Base-by-base conservation (phyloP, 768 basidiomycete species). In the Steccherinum ochraceum region DNA sequence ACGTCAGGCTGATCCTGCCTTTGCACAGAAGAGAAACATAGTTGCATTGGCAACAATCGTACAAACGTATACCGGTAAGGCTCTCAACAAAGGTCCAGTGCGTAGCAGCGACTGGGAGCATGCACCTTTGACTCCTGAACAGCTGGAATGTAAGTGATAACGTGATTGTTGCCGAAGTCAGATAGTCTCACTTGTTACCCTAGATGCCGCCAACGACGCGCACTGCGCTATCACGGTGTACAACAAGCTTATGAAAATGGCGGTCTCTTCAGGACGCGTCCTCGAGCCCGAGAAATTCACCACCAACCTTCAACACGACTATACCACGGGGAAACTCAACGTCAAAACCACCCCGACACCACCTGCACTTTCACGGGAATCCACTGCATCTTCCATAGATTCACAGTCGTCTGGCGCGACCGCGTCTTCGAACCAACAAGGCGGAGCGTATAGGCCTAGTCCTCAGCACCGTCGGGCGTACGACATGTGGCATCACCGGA, bases 201-300 rank as follows among this genome's bases (percentile, higher is more conserved):
- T 40, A 78, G 77, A 79, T 52, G 77, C 77, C 1, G 77, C 77
- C 0, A 79, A 79, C 53, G 77, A 79, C 51, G 74, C 71, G 40
- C 69, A 79, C 52, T 73, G 69, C 40, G 73, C 71, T 3, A 60
- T 79, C 12, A 66, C 69, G 59, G 71, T 78, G 18, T 73, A 75
- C 57, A 64, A 67, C 18, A 61, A 53, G 35, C 47, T 79, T n/a
- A 44, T 65, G 20, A 56, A 50, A 2, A 66, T 71, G 3, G 72
- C 72, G 1, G 43, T 52, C 16, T 48, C 58, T 16, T 35, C 57
- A 11, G 53, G 56, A 19, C 55, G 53, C 24, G 46, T 46, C 23
- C 40, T 72, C 39, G 51, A 57, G 12, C 12, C 41, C 52, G 11
- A 47, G 50, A 3, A 39, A 12, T 69, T 60, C 45, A 67, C 70